Evolutionary conservation across 331 rosid species (phyloP), one percentile per base, ranked within the genome.

Genomic region (Malus hybrid): DNA sequence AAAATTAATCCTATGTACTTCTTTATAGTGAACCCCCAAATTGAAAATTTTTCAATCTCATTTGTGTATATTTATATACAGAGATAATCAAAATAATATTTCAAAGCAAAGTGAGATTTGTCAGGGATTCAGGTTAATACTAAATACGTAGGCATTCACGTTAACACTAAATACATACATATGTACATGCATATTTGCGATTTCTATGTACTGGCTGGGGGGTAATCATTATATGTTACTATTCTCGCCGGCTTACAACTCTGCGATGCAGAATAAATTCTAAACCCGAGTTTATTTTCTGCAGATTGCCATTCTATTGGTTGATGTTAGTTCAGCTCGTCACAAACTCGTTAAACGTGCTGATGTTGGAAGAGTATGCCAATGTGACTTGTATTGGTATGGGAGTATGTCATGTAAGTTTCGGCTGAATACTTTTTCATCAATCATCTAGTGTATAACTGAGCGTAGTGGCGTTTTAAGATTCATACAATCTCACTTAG

Each of bases 281-380:
- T 60, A 16, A 39, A 59, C 42, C 56, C 59, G 2, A 24, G 13
- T 70, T 79, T 34, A 67, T 79, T 74, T 85, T 28, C 1, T 87
- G 90, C 57, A 93, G 98, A 54, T 79, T 90, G 88, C 81, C 7
- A 74, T 93, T 93, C 91, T 88, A 88, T 76, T 63, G 85, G 81
- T 93, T 65, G 93, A 93, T 72, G 98, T 93, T 67, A 91, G 90
- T 81, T 22, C 77, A 61, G 95, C 90, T 79, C 76, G 92, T 36
- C 93, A 87, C 86, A 91, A 82, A 87, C 95, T 93, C 64, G 91
- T 93, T 64, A 78, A 90, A 69, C 92, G 76, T 15, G 98, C 93
- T 50, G 95, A 93, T 55, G 93, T 93, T 65, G 20, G 29, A 39
- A 10, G 32, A 3, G 14, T 29, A n/a, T 31, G 46, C 6, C 18